Evolutionary conservation across 2,329 filamentous ascomycete species (phyloP).

Genomic region (Aquanectria penicillioides): DNA sequence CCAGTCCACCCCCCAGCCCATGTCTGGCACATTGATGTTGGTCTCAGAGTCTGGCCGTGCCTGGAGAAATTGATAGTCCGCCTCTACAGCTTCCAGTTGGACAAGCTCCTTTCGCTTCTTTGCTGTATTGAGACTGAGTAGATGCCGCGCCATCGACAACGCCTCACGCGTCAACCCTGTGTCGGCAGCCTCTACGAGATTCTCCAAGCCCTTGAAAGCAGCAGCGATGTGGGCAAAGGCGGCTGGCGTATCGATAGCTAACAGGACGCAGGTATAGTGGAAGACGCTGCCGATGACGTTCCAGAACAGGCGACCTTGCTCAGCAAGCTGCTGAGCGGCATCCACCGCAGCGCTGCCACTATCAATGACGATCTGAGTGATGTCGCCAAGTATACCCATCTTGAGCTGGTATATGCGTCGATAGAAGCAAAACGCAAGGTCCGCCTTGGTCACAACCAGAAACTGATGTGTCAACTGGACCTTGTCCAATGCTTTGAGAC

Average conservation of each 20-base stretch:
- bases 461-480: constrained; percentile 27
- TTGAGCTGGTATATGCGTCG: constrained; percentile 37
- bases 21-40: constrained; percentile 12
- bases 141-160: constrained; percentile 31
- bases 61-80: constrained; percentile 17
- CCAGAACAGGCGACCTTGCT: constrained; percentile 32
- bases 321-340: constrained; percentile 29
- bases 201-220: constrained; percentile 31
- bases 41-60: constrained; percentile 9
- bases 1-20: constrained; percentile 30
- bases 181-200: constrained; percentile 27
- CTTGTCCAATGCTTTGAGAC: constrained; percentile 25
- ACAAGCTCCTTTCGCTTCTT: constrained; percentile 34
- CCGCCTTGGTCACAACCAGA: constrained; percentile 33
- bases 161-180: constrained; percentile 34
- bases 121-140: constrained; percentile 27
- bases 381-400: constrained; percentile 26
- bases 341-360: constrained; percentile 29
- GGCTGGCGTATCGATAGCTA: constrained; percentile 33
- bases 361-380: constrained; percentile 25
- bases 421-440: constrained; percentile 38
- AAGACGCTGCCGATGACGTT: constrained; percentile 39
- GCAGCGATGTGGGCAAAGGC: constrained; percentile 20
- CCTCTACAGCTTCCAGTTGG: constrained; percentile 32
- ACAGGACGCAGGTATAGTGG: constrained; percentile 35